These are phyloP conservation scores for Leucocoprinus birnbaumii DNA, from an alignment of 768 basidiomycete genomes.

Conservation along the genomic window DNA sequence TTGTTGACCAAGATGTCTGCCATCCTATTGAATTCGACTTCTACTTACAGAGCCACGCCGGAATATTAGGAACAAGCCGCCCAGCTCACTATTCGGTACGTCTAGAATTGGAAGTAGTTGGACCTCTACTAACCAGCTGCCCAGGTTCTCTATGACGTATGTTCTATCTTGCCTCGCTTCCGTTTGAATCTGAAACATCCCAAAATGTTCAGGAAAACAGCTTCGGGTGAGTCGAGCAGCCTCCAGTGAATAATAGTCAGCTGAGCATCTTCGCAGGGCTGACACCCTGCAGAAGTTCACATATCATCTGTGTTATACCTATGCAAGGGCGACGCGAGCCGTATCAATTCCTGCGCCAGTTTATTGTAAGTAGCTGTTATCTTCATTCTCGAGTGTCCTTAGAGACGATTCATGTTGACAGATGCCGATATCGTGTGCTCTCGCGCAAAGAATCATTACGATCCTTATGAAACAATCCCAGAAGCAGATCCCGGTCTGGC, in stretches of 20 bases:
- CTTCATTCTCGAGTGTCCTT: background rate
- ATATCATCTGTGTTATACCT: slow-evolving; percentile 72
- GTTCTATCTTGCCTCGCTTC: background rate
- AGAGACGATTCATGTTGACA: slow-evolving; percentile 24
- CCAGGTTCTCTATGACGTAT: slow-evolving; percentile 19
- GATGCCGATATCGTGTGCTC: slow-evolving; percentile 71
- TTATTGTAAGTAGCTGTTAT: slow-evolving; percentile 49
- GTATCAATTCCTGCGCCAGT: slow-evolving; percentile 81
- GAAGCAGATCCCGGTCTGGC: slow-evolving; percentile 32
- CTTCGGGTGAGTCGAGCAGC: slow-evolving; percentile 43
- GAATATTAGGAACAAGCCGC: slow-evolving; percentile 70
- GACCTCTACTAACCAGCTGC: background rate
- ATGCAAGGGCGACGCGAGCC: slow-evolving; percentile 70
- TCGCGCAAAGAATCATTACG: slow-evolving; percentile 29
- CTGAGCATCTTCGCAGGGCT: slow-evolving; percentile 33
- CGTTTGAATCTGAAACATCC: no score
- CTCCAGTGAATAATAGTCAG: background rate
- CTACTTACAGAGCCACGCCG: slow-evolving; percentile 75
- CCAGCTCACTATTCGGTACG: slow-evolving; percentile 35
- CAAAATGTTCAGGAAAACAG: slow-evolving; percentile 43
- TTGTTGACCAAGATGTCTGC: slow-evolving; percentile 66
- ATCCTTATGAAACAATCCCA: slow-evolving; percentile 43
- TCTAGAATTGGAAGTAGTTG: background rate
- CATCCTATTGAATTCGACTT: slow-evolving; percentile 77
- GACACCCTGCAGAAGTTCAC: slow-evolving; percentile 68